Conservation (phyloP, 2,329 filamentous ascomycete genomes). For the Neofusicoccum ribis region DNA sequence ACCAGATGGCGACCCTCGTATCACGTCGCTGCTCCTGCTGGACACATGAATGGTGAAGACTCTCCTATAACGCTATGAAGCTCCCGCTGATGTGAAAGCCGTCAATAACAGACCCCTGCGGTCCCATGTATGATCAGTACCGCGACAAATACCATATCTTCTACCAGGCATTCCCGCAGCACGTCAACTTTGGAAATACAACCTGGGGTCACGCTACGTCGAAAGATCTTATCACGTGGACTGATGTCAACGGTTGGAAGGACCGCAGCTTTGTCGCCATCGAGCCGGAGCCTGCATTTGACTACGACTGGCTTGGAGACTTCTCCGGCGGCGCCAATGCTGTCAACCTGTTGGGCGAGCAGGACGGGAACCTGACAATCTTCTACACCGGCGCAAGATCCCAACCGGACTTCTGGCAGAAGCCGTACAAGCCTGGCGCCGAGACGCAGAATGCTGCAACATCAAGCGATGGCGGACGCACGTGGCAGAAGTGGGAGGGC, state of each 20-base stretch:
- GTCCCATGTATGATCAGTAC: conserved; percentile 51
- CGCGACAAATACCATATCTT: conserved; percentile 53
- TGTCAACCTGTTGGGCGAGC: conserved; percentile 48
- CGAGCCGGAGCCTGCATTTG: conserved; percentile 42
- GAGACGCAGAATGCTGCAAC: conserved; percentile 50
- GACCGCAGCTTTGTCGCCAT: conserved; percentile 41
- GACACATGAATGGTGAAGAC: conserved; percentile 45
- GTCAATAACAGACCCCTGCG: conserved; percentile 44
- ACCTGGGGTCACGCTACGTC: conserved; percentile 55
- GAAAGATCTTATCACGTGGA: conserved; percentile 50
- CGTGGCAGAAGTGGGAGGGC: conserved; percentile 48
- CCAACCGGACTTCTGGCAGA: conserved; percentile 47
- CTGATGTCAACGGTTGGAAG: conserved; percentile 49
- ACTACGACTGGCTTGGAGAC: conserved; percentile 54
- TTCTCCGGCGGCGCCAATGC: conserved; percentile 55
- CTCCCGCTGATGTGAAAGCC: background rate
- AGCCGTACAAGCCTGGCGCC: conserved; percentile 46
- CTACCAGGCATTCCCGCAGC: conserved; percentile 54
- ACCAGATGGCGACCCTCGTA: conserved; percentile 49
- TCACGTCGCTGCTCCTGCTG: conserved; percentile 50
- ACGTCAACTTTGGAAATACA: conserved; percentile 46
- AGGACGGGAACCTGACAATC: conserved; percentile 47
- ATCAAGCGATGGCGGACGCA: conserved; percentile 48
- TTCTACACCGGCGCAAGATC: conserved; percentile 51
- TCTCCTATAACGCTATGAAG: too few species aligned